A percentile compares a stretch with the other conserved stretches of the same genome.
phyloP scores from a whole-genome alignment of 352 stramenopile genomes.

The Globisporangium sylvaticum region DNA sequence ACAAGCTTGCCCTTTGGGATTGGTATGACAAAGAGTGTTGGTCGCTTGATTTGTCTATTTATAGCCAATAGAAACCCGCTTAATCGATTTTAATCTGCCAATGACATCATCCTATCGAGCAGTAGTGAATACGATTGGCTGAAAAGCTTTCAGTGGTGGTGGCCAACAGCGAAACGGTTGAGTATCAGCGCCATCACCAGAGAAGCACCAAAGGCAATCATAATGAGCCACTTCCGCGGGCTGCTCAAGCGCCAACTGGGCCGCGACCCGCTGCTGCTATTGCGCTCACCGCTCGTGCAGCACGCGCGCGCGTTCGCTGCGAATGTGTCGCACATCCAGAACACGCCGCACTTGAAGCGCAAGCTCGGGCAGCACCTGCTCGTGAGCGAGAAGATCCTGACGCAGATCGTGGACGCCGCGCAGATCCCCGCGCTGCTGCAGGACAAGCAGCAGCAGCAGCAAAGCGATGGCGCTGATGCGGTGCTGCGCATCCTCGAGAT shows the following conservation, averaged over 20 bases:
- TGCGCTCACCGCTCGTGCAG: neutral
- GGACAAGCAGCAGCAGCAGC: slow-evolving; percentile 12
- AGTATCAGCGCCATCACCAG: neutral
- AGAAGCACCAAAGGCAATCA: neutral
- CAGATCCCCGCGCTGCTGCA: slow-evolving; percentile 34
- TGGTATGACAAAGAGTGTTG: no score
- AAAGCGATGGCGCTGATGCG: neutral
- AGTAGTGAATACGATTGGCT: slow-evolving; percentile 1
- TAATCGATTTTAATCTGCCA: neutral
- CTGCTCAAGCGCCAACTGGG: neutral
- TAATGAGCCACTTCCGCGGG: slow-evolving; percentile 1
- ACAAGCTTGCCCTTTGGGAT: no score
- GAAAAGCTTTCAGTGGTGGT: slow-evolving; percentile 9
- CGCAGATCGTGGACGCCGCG: slow-evolving; percentile 60
- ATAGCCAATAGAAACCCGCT: neutral
- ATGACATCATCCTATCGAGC: neutral
- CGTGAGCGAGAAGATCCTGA: slow-evolving; percentile 54
- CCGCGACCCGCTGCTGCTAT: neutral
- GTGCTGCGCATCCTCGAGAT: slow-evolving; percentile 75
- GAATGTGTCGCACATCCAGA: slow-evolving; percentile 44
- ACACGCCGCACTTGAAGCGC: slow-evolving; percentile 72
- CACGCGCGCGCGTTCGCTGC: neutral
- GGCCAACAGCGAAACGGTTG: neutral
- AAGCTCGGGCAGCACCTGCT: slow-evolving; percentile 84
- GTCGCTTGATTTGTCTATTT: neutral